Evolutionary conservation across 1,284 basidiomycete genomes (phyloP), one percentile per base, ranked within the genome.

Genomic region (Marasmius oreades): DNA sequence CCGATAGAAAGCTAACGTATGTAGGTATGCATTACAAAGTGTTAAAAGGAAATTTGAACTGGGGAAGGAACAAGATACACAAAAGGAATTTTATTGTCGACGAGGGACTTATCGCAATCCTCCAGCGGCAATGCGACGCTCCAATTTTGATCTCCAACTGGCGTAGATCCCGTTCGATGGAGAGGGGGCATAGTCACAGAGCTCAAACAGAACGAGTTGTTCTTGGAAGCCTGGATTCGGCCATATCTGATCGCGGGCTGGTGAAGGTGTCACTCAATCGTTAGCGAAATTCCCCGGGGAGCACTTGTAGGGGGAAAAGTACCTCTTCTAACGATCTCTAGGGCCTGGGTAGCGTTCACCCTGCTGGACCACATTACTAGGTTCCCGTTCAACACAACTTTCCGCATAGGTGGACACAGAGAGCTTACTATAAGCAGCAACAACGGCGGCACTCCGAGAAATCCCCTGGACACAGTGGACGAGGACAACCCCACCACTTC

Each of bases 401-500:
- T n/a, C 23, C n/a, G 36, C 2, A 18, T 33, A 43, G 6, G 24
- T 45, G 20, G 6, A 31, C 37, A 39, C 54, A 28, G 26, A 50
- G 39, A 37, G 69, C 85, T 68, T 66, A 89, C 89, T 70, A 69
- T 94, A 93, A 36, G 91, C 93, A 53, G 91, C 86, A 58, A 93
- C 84, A 31, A 93, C 85, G 4, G 90, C 81, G 3, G 93, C 88
- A 63, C 88, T 88, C 60, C 93, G 81, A 57, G 89, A 92, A 52
- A 93, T 77, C 42, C 93, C 92, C 63, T 92, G 86, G 26, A 87
- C 80, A 66, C 91, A 92, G 68, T 95, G 92, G 14, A 95, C 92
- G 46, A 95, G 79, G 57, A 93, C 82, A 47, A 84, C 80, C 5
- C 92, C 92, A 44, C 85, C 85, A 14, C 73, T 69, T 33, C 73